Evolutionary conservation across 441 rosid genomes (phyloP).

Genomic region (Pelargonium cotyledonis): DNA sequence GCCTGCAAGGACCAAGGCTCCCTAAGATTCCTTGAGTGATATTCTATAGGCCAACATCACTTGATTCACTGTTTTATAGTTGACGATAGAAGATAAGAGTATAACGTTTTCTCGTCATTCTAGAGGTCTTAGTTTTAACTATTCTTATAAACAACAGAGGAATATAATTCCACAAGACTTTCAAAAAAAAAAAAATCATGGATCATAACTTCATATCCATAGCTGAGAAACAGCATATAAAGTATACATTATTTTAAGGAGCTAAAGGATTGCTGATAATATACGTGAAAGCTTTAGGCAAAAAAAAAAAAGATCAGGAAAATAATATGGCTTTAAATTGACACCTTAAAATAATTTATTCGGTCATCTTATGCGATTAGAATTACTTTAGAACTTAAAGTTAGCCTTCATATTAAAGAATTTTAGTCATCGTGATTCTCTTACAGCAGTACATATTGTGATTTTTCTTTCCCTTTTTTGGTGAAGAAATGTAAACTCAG

Average conservation of each 20-base stretch:
- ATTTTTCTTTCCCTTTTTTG: not conserved
- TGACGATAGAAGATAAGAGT: not conserved
- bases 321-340: not conserved
- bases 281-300: not conserved
- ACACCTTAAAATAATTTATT: not conserved
- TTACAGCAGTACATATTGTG: not conserved
- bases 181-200: not conserved
- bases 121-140: not conserved
- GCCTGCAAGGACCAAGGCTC: not conserved
- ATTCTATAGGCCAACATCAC: not conserved
- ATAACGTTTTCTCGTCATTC: not conserved
- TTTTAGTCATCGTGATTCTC: not conserved
- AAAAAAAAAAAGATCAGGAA: not conserved
- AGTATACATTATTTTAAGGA: not conserved
- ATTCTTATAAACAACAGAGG: not conserved
- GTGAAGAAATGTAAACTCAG: not conserved
- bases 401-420: not conserved
- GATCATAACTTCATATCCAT: not conserved
- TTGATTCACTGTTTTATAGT: not conserved
- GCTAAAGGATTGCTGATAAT: not conserved
- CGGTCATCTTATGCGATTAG: not conserved
- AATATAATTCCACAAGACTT: slow-evolving; percentile 1
- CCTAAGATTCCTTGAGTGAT: not conserved
- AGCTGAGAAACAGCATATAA: not conserved
- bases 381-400: not conserved